Evolutionary conservation across 2,329 filamentous ascomycete genomes (phyloP).

Genomic region (Mycosphaerella sp.): DNA sequence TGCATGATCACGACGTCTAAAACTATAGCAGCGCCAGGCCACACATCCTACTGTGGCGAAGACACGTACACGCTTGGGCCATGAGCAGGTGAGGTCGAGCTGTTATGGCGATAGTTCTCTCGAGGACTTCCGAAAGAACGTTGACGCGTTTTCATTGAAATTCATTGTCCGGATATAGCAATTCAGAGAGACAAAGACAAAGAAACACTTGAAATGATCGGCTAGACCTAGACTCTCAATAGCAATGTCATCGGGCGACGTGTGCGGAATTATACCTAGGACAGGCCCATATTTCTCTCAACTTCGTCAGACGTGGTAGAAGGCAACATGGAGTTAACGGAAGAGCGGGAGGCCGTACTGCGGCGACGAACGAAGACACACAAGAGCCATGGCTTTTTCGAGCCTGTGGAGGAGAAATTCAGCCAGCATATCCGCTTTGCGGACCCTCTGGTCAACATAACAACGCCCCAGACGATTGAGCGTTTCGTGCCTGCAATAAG

Average conservation of each 20-base stretch:
- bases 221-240: not conserved
- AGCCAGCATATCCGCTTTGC: not conserved
- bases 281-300: not conserved
- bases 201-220: not conserved
- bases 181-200: conserved; percentile 5
- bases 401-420: conserved; percentile 1
- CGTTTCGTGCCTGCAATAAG: not conserved
- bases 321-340: not conserved
- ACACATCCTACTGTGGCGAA: too few species aligned
- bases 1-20: too few species aligned
- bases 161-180: conserved; percentile 1
- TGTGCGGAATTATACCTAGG: not conserved
- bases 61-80: too few species aligned
- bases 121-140: not conserved
- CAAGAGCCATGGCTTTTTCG: conserved; percentile 9
- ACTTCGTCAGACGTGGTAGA: not conserved
- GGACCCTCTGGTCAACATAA: not conserved
- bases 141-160: not conserved
- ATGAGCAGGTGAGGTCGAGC: not conserved
- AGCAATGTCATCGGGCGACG: not conserved
- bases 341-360: not conserved
- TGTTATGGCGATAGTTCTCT: not conserved
- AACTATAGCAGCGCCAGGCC: too few species aligned
- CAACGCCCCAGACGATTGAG: not conserved
- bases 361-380: conserved; percentile 1